Evolutionary conservation across 495 filamentous ascomycete genomes (phyloP), one percentile per base, ranked within the genome.

Genomic region (Cairneyella variabilis): DNA sequence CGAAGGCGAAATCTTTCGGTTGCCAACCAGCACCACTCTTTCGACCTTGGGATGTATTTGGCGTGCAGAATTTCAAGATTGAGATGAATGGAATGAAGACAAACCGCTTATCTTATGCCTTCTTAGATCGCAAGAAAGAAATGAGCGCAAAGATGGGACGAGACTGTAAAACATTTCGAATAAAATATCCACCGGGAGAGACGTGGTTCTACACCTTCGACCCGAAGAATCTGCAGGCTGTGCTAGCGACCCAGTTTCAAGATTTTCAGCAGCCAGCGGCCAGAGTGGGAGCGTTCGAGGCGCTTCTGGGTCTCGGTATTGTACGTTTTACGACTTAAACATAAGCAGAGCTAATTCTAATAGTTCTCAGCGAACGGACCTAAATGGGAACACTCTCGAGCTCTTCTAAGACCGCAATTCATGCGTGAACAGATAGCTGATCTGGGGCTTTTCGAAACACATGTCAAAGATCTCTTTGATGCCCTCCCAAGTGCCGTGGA

Each of bases 171-270:
- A 64, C 61, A 61, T 64, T 61, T 61, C 57, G 57, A 64, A 58
- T 58, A 54, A 51, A 58, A 54, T 57, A 57, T 54, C 58, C 48
- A 55, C 57, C 57, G 17, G 58, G 58, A 58, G 54, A 58, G 30
- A 64, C 58, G 49, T 60, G 58, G 54, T 59, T 71, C 46, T 67
- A 66, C 36, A 83, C 80, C 9, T 64, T 71, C 44, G 79, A 83
- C 18, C 77, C 77, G 7, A 72, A 72, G 51, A 83, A 83, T 57
- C 59, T 80, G 16, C 72, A 77, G 59, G 75, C 79, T 22, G 54
- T 82, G 9, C 66, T 82, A 27, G 75, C 79, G 4, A 76, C 72
- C 6, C 71, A 83, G 52, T 82, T 82, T 59, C 66, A 76, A 48
- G 74, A 78, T 51, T 78, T 78, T 49, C 66, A 68, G 43, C 65